Evolutionary conservation across 2,329 filamentous ascomycete genomes (phyloP).

Genomic region (Penicillium vulpinum): DNA sequence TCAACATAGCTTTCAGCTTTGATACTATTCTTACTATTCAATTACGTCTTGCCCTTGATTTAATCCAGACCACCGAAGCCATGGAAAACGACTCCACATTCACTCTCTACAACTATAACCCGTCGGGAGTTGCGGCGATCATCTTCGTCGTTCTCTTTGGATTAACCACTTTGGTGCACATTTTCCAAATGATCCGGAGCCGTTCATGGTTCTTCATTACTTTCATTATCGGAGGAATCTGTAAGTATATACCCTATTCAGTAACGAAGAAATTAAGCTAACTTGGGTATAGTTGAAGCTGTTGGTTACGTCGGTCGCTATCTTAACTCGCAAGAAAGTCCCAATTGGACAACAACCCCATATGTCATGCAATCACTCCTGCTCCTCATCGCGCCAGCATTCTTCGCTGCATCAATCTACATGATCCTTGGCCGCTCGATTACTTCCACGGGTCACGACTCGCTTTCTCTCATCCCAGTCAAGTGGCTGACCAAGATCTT

Average conservation of each 20-base stretch:
- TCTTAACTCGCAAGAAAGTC: background rate
- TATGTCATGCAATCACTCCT: constrained; percentile 48
- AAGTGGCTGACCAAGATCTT: constrained; percentile 51
- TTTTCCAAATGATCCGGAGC: background rate
- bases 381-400: constrained; percentile 50
- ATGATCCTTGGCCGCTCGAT: constrained; percentile 50
- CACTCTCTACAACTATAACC: background rate
- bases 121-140: background rate
- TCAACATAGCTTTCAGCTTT: background rate
- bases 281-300: background rate
- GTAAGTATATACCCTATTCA: background rate
- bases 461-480: constrained; percentile 42
- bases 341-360: background rate
- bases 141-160: background rate
- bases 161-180: background rate
- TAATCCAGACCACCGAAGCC: background rate
- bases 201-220: constrained; percentile 1
- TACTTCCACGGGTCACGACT: constrained; percentile 43
- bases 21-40: background rate
- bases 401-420: constrained; percentile 53
- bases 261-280: background rate
- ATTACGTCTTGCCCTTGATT: background rate
- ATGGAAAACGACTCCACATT: background rate
- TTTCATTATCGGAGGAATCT: constrained; percentile 2
- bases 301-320: background rate